Evolutionary conservation across 106 monocot species (phyloP).

Genomic region (Triglochin maritima): DNA sequence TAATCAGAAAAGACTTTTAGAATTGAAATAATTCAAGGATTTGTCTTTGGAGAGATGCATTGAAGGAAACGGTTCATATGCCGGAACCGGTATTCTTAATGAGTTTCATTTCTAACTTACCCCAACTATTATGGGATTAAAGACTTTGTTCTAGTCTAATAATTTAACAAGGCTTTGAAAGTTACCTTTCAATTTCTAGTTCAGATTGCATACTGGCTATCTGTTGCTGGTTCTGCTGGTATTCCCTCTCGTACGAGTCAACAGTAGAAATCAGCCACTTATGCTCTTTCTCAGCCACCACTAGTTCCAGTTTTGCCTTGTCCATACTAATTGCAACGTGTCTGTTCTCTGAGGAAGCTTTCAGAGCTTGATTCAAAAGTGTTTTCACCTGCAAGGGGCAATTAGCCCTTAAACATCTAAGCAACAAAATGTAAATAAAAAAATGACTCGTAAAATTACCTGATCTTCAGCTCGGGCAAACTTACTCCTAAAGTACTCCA

Average conservation of each 20-base stretch:
- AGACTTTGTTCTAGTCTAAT: too few relatives aligned
- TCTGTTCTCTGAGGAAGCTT: constrained; percentile 52
- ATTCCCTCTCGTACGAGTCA: constrained; percentile 57
- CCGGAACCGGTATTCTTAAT: too few relatives aligned
- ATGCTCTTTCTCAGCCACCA: constrained; percentile 66
- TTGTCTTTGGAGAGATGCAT: too few relatives aligned
- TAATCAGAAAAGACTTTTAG: too few relatives aligned
- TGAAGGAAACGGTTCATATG: too few relatives aligned
- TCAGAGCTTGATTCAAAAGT: constrained; percentile 53
- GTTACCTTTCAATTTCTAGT: constrained; percentile 72
- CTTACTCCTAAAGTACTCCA: constrained; percentile 53
- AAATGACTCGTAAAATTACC: constrained; percentile 25
- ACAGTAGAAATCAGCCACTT: constrained; percentile 63
- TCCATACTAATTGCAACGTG: constrained; percentile 41
- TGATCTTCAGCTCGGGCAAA: constrained; percentile 65
- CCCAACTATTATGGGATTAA: too few relatives aligned
- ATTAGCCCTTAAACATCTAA: neutral
- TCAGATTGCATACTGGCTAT: constrained; percentile 38
- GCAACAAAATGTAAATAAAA: constrained; percentile 1
- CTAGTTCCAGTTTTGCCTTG: constrained; percentile 52
- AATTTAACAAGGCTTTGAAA: neutral
- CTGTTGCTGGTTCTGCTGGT: constrained; percentile 54
- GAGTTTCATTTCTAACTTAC: too few relatives aligned
- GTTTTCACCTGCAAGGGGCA: constrained; percentile 47
- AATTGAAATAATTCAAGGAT: too few relatives aligned